phyloP scores from a whole-genome alignment of 352 stramenopile genomes.

The Phytopythium delawarense region DNA sequence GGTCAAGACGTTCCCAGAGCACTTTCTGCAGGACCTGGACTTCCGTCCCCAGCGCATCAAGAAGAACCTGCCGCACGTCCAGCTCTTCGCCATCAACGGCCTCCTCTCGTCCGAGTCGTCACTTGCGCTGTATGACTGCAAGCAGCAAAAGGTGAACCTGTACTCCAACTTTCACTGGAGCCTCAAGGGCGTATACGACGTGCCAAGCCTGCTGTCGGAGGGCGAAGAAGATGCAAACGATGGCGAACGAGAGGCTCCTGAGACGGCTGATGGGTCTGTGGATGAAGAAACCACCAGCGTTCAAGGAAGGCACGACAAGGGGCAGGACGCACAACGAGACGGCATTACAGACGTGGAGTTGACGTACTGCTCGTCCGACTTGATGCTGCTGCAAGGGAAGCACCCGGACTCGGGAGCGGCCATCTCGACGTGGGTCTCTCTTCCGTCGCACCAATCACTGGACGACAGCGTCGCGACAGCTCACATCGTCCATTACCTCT shows the following conservation, averaged over 20 bases:
- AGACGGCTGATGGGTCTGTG: not conserved
- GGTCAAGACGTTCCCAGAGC: conserved; percentile 81
- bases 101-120: conserved; percentile 64
- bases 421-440: conserved; percentile 77
- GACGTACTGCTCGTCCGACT: conserved; percentile 74
- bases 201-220: conserved; percentile 40
- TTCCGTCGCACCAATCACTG: conserved; percentile 58
- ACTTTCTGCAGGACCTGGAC: conserved; percentile 81
- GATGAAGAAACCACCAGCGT: not conserved
- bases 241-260: not conserved
- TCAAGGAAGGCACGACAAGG: not conserved
- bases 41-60: conserved; percentile 85
- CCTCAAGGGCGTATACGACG: conserved; percentile 58
- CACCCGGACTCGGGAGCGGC: conserved; percentile 24
- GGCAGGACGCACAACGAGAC: conserved; percentile 7
- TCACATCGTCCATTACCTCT: conserved; percentile 79
- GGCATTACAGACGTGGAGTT: conserved; percentile 51
- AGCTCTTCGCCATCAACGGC: conserved; percentile 74
- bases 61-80: conserved; percentile 57
- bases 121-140: conserved; percentile 64
- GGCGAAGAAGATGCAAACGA: not conserved
- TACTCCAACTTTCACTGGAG: conserved; percentile 84
- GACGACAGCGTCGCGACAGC: conserved; percentile 49
- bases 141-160: conserved; percentile 39
- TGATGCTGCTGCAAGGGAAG: conserved; percentile 76